These are phyloP conservation scores for Penicillium nordicum DNA, from an alignment of 2,329 filamentous ascomycete genomes.

Conservation along the genomic window DNA sequence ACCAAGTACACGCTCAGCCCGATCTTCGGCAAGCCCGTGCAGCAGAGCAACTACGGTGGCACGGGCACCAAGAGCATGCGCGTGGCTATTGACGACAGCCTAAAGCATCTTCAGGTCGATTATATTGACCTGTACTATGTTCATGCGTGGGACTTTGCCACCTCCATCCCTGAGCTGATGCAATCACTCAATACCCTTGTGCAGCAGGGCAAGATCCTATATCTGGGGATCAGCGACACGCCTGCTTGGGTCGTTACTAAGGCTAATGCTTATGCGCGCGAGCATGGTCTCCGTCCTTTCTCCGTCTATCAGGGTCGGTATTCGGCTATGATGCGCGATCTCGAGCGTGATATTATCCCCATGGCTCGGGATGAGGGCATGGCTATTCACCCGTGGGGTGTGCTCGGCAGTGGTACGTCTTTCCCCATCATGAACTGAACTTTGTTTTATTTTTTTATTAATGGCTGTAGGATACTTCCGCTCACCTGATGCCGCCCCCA, in stretches of 20 bases:
- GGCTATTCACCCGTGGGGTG: slow-evolving; percentile 54
- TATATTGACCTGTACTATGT: slow-evolving; percentile 41
- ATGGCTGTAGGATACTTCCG: not conserved
- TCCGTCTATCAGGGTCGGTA: slow-evolving; percentile 66
- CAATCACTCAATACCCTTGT: slow-evolving; percentile 62
- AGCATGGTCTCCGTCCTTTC: slow-evolving; percentile 67
- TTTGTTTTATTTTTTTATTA: not conserved
- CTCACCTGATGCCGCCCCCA: not conserved
- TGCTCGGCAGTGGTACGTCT: slow-evolving; percentile 38
- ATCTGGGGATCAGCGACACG: slow-evolving; percentile 65
- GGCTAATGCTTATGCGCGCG: slow-evolving; percentile 58
- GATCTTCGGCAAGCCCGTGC: slow-evolving; percentile 43
- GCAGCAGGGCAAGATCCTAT: slow-evolving; percentile 59
- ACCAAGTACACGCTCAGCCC: slow-evolving; percentile 34
- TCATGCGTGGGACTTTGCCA: slow-evolving; percentile 61
- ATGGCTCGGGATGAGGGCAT: slow-evolving; percentile 63
- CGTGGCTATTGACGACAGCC: slow-evolving; percentile 24
- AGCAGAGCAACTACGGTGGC: slow-evolving; percentile 44
- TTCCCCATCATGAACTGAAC: not conserved
- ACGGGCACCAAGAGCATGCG: slow-evolving; percentile 32
- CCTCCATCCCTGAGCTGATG: slow-evolving; percentile 65
- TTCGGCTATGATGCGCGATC: slow-evolving; percentile 60
- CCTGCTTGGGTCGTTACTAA: slow-evolving; percentile 61
- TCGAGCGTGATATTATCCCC: slow-evolving; percentile 67
- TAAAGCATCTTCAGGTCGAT: slow-evolving; percentile 33